Evolutionary conservation across 2,329 filamentous ascomycete species (phyloP), one percentile per base, ranked within the genome.

Genomic region (Nemania sp.): DNA sequence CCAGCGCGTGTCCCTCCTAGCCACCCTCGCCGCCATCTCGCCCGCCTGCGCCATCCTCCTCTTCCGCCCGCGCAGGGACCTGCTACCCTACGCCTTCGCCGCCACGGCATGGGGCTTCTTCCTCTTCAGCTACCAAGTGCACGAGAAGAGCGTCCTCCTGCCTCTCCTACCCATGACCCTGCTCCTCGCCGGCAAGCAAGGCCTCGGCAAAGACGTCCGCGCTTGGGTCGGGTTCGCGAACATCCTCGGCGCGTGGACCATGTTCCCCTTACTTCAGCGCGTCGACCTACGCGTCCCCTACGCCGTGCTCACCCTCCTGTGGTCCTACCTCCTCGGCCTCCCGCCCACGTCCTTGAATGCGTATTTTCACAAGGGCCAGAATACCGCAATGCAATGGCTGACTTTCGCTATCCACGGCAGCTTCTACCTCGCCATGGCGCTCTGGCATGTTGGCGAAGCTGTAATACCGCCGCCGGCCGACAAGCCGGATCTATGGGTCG

Each of bases 141-240:
- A 99, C 66, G 94, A 99, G 75, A 99, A 99, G 80, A 97, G 92
- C 61, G 91, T 96, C 0, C 78, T 99, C 5, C 81, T 99, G 2
- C 95, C 94, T 1, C 77, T 99, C 41, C 83, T 97, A 69, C 94
- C 94, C 0, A 96, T 95, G 89, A 97, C 92, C 0, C 74, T 97
- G 6, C 79, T 97, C 5, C 79, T 99, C 33, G 89, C 89, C 14
- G 86, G 89, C 14, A 83, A 86, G 58, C 83, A 89, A 43, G 93
- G 93, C 0, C 75, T 99, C 44, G 84, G 84, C 55, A 88, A 89
- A 55, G 85, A 87, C 48, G 84, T 83, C 15, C 83, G 94, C 43
- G 86, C 90, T 2, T 99, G 94, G 94, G 87, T 97, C 4, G 92
- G 92, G n/a, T 96, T 96, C 68, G 92, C 91, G 49, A 99, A 99